Evolutionary conservation across 805 yeast species (phyloP).

Genomic region (Ogataea sp.): DNA sequence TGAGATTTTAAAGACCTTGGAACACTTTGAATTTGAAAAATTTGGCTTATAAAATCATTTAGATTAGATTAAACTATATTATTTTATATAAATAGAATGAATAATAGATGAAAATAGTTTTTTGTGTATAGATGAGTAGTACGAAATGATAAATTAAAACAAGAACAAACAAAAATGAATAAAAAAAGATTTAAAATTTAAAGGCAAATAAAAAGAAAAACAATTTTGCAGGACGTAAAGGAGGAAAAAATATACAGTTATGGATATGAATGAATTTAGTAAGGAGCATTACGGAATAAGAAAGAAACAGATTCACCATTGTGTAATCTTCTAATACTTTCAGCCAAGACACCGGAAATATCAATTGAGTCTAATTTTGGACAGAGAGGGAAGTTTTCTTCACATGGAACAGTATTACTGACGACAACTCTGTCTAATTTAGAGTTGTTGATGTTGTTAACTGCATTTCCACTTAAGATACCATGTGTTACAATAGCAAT

Average conservation of each 20-base stretch:
- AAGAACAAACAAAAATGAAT: too few relatives aligned
- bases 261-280: slow-evolving; percentile 8
- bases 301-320: slow-evolving; percentile 83
- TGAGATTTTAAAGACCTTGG: slow-evolving; percentile 43
- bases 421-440: slow-evolving; percentile 64
- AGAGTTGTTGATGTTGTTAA: slow-evolving; percentile 60
- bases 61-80: background rate
- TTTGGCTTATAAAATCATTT: slow-evolving; percentile 30
- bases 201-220: background rate
- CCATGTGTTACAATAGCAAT: slow-evolving; percentile 84
- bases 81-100: background rate
- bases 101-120: too few relatives aligned
- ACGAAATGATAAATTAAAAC: too few relatives aligned
- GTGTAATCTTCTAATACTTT: slow-evolving; percentile 76
- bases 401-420: slow-evolving; percentile 75
- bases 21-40: slow-evolving; percentile 40
- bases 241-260: background rate
- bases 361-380: slow-evolving; percentile 63
- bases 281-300: slow-evolving; percentile 63
- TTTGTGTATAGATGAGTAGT: too few relatives aligned
- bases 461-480: slow-evolving; percentile 66
- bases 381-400: slow-evolving; percentile 49
- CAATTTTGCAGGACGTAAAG: background rate
- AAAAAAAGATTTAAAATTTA: background rate
- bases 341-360: slow-evolving; percentile 68